Evolutionary conservation across 164 flowering plant genomes (phyloP).

Genomic region (Houttuynia cordata): DNA sequence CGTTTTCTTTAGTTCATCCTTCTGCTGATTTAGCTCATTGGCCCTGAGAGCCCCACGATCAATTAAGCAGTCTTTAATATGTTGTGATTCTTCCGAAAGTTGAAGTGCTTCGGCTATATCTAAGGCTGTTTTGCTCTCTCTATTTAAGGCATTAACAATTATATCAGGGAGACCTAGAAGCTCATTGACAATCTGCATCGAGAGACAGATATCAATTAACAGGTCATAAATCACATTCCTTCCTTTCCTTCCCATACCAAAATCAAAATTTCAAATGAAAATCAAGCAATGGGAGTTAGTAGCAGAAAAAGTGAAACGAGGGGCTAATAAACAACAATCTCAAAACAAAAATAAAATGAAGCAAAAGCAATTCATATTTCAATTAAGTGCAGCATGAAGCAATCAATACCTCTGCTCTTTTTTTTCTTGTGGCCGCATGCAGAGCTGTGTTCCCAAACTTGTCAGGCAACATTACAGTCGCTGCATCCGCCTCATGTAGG

Average conservation of each 20-base stretch:
- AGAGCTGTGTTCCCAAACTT: conserved; percentile 70
- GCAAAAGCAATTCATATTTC: neutral
- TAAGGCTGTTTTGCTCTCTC: conserved; percentile 58
- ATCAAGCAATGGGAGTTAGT: too few species aligned
- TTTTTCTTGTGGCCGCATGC: conserved; percentile 82
- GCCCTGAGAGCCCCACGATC: conserved; percentile 50
- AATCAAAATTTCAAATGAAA: too few species aligned
- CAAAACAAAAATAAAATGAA: too few species aligned
- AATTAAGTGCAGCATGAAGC: neutral
- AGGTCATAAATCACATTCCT: too few species aligned
- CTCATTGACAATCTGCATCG: conserved; percentile 50
- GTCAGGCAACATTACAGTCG: conserved; percentile 86
- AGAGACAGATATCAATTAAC: neutral
- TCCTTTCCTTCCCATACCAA: too few species aligned
- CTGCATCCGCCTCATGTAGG: conserved; percentile 70
- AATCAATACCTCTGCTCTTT: conserved; percentile 54
- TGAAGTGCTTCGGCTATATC: conserved; percentile 68
- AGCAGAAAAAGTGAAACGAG: too few species aligned
- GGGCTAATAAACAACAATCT: too few species aligned
- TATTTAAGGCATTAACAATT: conserved; percentile 52
- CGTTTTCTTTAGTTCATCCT: conserved; percentile 61
- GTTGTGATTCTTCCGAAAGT: conserved; percentile 45
- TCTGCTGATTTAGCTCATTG: conserved; percentile 61
- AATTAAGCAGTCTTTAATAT: conserved; percentile 37
- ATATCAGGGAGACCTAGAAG: conserved; percentile 44